A percentile compares a stretch with the other conserved stretches of the same genome.
These are phyloP conservation scores for Areca catechu DNA, from an alignment of 176 grass and related monocot genomes.

Conservation along the genomic window DNA sequence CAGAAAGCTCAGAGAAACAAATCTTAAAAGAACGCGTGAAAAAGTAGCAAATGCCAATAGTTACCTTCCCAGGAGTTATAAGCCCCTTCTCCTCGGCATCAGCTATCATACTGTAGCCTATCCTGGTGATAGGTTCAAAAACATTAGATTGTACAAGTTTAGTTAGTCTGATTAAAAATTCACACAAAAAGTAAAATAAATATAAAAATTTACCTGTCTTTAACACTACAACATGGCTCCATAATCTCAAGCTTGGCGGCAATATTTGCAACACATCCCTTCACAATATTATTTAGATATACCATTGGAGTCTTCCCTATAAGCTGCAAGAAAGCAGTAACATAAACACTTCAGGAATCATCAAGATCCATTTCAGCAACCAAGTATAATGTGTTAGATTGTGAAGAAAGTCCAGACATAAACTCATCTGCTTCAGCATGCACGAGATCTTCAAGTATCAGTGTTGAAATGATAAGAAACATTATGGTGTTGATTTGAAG, in stretches of 20 bases:
- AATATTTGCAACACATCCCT: slow-evolving; percentile 67
- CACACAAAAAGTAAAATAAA: not conserved
- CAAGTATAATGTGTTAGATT: no score
- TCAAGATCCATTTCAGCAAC: no score
- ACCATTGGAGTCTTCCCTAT: slow-evolving; percentile 98
- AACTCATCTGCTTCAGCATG: no score
- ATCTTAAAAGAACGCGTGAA: no score
- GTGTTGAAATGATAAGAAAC: no score
- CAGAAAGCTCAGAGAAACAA: no score
- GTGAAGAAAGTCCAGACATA: no score
- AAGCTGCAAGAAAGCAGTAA: slow-evolving; percentile 41
- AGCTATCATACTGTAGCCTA: slow-evolving; percentile 83
- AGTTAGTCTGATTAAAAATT: not conserved
- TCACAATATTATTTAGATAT: slow-evolving; percentile 77
- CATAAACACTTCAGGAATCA: not conserved
- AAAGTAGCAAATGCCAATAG: not conserved
- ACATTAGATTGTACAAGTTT: not conserved
- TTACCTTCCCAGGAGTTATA: slow-evolving; percentile 83
- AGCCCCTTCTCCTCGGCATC: slow-evolving; percentile 75
- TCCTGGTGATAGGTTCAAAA: slow-evolving; percentile 41
- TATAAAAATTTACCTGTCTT: slow-evolving; percentile 54
- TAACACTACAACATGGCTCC: slow-evolving; percentile 97
- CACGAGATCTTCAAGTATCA: no score
- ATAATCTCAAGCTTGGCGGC: slow-evolving; percentile 98
- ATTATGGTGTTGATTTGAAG: no score